Evolutionary conservation across 176 grass and related monocot species (phyloP), one percentile per base, ranked within the genome.

Genomic region (Guadua angustifolia): DNA sequence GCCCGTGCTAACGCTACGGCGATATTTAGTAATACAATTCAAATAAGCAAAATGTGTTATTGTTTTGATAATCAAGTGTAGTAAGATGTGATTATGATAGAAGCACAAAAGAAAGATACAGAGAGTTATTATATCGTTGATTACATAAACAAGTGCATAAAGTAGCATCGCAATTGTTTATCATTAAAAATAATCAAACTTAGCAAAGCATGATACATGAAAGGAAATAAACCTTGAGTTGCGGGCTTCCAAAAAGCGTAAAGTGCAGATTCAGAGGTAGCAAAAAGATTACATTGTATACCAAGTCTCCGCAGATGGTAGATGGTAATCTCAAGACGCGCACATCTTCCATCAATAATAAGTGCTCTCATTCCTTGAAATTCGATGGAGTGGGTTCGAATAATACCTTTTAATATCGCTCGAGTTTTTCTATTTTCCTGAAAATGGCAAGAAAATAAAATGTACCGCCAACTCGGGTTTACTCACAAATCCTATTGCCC

Each of bases 371-470:
- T 88, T 79, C 93, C 93, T 81, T 86, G 87, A 77, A 94, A 94
- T 60, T 92, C 90, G 61, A 75, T 46, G 82, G 71, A 86, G 53
- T 75, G n/a, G 82, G 65, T 29, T 92, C 93, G 73, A 69, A 66
- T 85, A 80, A 58, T 92, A 88, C 73, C 61, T 90, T 81, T 89
- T 90, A 50, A 88, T 90, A 83, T 92, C 90, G 3, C 86, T 74
- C 76, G 38, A 78, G 24, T 53, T 64, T 79, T 82, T 57, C 71
- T 51, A 13, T 78, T 84, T 86, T 84, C 82, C 59, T 85, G 65
- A 88, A 92, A 75, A 85, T 73, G 70, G 90, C 90, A 88, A 88
- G 90, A 84, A 95, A 95, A 58, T 83, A 90, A 88, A 95, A 95
- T 42, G 93, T 95, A 85, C 90, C 90, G 16, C 93, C 90, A 78